Evolutionary conservation across 805 yeast genomes (phyloP).

Genomic region (Saturnispora quitensis): DNA sequence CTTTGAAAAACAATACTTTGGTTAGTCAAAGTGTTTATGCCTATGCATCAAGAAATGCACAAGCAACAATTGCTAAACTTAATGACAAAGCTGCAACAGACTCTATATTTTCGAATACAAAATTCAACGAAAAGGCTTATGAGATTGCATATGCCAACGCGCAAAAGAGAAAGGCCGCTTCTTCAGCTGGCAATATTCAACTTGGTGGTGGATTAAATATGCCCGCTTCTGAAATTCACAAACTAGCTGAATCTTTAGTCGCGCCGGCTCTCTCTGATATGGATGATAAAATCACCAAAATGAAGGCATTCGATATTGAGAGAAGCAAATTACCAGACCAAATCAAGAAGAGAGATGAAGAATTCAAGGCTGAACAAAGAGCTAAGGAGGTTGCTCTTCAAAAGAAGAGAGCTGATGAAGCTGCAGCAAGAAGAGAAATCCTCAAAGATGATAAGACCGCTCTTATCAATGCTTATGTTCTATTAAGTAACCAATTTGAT

Average conservation of each 20-base stretch:
- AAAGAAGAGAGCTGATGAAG: slow-evolving; percentile 25
- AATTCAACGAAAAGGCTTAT: slow-evolving; percentile 58
- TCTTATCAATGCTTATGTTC: slow-evolving; percentile 35
- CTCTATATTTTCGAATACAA: slow-evolving; percentile 23
- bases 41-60: slow-evolving; percentile 45
- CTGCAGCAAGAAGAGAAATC: slow-evolving; percentile 34
- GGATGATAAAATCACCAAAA: slow-evolving; percentile 48
- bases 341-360: slow-evolving; percentile 33
- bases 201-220: slow-evolving; percentile 85
- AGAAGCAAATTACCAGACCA: slow-evolving; percentile 33
- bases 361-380: slow-evolving; percentile 30
- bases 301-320: slow-evolving; percentile 53
- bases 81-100: slow-evolving; percentile 20
- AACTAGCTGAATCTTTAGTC: slow-evolving; percentile 71
- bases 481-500: slow-evolving; percentile 28
- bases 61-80: slow-evolving; percentile 22
- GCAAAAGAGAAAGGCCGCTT: slow-evolving; percentile 40
- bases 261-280: slow-evolving; percentile 76
- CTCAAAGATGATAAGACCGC: slow-evolving; percentile 41
- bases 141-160: slow-evolving; percentile 65
- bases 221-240: slow-evolving; percentile 65
- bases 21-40: slow-evolving; percentile 37
- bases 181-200: slow-evolving; percentile 48
- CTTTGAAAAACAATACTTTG: slow-evolving; percentile 29
- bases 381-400: slow-evolving; percentile 30